Conservation (phyloP, 2,329 filamentous ascomycete species). For the Byssothecium circinans region DNA sequence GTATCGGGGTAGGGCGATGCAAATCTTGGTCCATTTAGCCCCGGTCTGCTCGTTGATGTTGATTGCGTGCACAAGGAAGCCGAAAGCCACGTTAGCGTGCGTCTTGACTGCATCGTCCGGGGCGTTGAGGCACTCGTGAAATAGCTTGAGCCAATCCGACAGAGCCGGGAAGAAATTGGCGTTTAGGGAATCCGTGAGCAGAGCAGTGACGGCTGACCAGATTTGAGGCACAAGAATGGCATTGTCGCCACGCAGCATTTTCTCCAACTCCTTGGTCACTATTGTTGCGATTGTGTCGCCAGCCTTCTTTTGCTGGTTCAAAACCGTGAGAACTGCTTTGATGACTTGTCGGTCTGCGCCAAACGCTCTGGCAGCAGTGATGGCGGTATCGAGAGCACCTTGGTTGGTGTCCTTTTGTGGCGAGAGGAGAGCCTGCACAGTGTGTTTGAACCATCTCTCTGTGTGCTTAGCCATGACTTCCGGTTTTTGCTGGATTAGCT, state of each 20-base stretch:
- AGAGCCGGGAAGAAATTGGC: constrained; percentile 71
- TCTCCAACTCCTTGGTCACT: constrained; percentile 66
- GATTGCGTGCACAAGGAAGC: constrained; percentile 75
- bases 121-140: constrained; percentile 83
- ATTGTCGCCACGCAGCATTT: constrained; percentile 59
- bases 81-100: constrained; percentile 84
- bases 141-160: constrained; percentile 72
- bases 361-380: constrained; percentile 68
- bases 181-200: constrained; percentile 66
- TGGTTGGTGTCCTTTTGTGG: constrained; percentile 73
- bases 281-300: constrained; percentile 57
- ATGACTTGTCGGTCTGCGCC: constrained; percentile 70
- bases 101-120: constrained; percentile 63
- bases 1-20: constrained; percentile 28
- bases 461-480: constrained; percentile 69
- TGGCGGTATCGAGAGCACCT: constrained; percentile 73
- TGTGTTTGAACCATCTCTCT: constrained; percentile 76
- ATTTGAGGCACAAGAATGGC: constrained; percentile 76
- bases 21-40: constrained; percentile 44
- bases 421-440: constrained; percentile 82
- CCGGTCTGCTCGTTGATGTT: constrained; percentile 63
- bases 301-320: constrained; percentile 62
- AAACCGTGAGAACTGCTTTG: constrained; percentile 66
- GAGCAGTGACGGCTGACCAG: constrained; percentile 80
- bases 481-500: constrained; percentile 71